Base-by-base conservation (phyloP, 2,329 filamentous ascomycete genomes). In the Clonostachys chloroleuca region DNA sequence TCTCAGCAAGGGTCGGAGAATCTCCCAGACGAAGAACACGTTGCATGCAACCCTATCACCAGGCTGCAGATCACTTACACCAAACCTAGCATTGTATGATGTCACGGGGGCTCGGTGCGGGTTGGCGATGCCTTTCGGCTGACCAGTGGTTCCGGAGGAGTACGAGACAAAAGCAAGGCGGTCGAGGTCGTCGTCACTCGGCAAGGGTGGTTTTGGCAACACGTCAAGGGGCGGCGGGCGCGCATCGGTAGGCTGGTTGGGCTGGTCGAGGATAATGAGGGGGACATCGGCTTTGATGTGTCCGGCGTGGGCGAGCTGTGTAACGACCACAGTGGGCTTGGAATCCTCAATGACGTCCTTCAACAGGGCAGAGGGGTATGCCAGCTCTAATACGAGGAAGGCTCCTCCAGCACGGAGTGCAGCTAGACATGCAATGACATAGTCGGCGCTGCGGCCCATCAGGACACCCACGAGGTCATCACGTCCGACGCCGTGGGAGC, bases 21-120 rank as follows among this genome's bases (percentile, higher is more conserved):
- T 91, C 62, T 92, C 88, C 88, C 88, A 92, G 42, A 92, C 77
- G 60, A 92, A 92, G 64, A 92, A 92, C 49, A 92, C 88, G 70
- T 92, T 92, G 68, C 87, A 92, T n/a, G 88, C 88, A 12, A 92
- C 87, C 7, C 88, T 80, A 55, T 91, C 88, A 14, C 87, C 87
- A 0, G 83, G 84, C 16, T 76, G 66, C 4, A 89, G 70, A 60
- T 92, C 84, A 53, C 82, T 86, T 43, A 92, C 64, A 10, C 69
- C 72, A 58, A 92, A 92, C 62, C 88, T 74, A 52, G 89, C 64
- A 55, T 89, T 73, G 60, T 92, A 92, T 7, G 87, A 92, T 30
- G 80, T 75, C 2, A 92, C 83, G 1, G 87, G 75, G 14, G 87
- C 87, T 56, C 80, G 75, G 62, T 92, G 87, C 3, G 87, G 84